phyloP scores from a whole-genome alignment of 140 eudicot species.

The Ambrosia hybrid region DNA sequence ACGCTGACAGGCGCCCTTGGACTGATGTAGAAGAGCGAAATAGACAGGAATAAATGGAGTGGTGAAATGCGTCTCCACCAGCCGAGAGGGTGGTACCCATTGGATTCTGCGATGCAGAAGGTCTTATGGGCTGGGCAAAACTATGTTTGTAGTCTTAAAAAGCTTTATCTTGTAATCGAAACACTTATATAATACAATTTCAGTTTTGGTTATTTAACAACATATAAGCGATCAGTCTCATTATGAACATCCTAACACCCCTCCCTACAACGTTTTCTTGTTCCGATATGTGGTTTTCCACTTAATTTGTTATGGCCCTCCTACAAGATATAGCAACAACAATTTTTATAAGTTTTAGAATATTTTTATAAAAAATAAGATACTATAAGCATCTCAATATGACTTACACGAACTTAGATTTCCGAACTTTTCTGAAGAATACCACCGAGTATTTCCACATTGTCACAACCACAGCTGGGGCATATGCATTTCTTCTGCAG shows the following conservation, averaged over 20 bases:
- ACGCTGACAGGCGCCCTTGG: too few relatives aligned
- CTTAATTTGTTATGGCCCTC: background rate
- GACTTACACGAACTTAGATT: constrained; percentile 24
- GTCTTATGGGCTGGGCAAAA: too few relatives aligned
- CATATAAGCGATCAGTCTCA: background rate
- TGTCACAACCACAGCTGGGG: constrained; percentile 62
- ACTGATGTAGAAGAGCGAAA: too few relatives aligned
- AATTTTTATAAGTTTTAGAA: background rate
- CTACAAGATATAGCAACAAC: background rate
- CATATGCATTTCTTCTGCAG: constrained; percentile 70
- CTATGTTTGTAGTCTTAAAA: too few relatives aligned
- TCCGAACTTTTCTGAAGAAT: constrained; percentile 42
- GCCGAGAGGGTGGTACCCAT: too few relatives aligned
- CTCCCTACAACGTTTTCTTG: background rate
- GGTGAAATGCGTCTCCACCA: too few relatives aligned
- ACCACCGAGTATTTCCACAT: constrained; percentile 53
- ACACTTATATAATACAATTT: too few relatives aligned
- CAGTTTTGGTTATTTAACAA: background rate
- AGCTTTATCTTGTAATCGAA: too few relatives aligned
- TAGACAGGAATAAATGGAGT: too few relatives aligned
- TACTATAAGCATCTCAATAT: background rate
- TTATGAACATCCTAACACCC: background rate
- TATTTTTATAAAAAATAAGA: background rate
- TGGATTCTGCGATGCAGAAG: too few relatives aligned
- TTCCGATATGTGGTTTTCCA: background rate